Evolutionary conservation across 495 filamentous ascomycete genomes (phyloP).

Genomic region (Penicillium herquei): DNA sequence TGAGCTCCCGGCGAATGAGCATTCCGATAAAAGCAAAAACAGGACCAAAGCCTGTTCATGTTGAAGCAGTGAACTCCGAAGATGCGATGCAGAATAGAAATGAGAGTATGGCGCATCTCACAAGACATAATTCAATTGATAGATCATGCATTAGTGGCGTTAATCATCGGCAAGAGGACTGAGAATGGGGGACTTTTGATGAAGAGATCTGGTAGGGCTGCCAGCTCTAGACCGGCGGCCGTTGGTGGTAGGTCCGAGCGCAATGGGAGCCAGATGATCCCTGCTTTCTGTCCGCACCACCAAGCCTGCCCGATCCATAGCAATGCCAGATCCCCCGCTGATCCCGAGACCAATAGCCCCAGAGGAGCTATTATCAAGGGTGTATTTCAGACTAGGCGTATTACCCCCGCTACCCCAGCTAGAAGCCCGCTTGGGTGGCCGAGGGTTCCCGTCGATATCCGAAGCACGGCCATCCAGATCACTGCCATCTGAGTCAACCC

Average conservation of each 20-base stretch:
- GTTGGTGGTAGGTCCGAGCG: slow-evolving; percentile 43
- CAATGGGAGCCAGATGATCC: slow-evolving; percentile 59
- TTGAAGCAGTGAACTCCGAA: slow-evolving; percentile 20
- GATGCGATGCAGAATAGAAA: slow-evolving; percentile 20
- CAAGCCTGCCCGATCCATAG: slow-evolving; percentile 71
- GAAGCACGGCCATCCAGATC: slow-evolving; percentile 45
- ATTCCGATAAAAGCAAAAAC: not conserved
- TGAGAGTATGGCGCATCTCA: slow-evolving; percentile 5
- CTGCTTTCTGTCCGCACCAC: slow-evolving; percentile 78
- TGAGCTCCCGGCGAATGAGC: not conserved
- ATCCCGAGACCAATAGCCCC: slow-evolving; percentile 50
- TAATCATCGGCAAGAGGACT: slow-evolving; percentile 41
- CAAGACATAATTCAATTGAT: slow-evolving; percentile 18
- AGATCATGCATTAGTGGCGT: slow-evolving; percentile 19
- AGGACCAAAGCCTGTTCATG: not conserved
- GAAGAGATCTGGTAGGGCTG: slow-evolving; percentile 44
- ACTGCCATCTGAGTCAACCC: slow-evolving; percentile 56
- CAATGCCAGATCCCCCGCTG: slow-evolving; percentile 45
- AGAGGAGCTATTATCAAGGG: slow-evolving; percentile 53
- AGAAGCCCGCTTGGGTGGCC: slow-evolving; percentile 36
- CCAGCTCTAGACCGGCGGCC: slow-evolving; percentile 45
- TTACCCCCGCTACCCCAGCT: slow-evolving; percentile 38
- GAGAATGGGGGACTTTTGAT: slow-evolving; percentile 42
- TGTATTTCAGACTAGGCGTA: slow-evolving; percentile 53
- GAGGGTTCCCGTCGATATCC: slow-evolving; percentile 28